A percentile compares a stretch with the other conserved stretches of the same genome.
phyloP scores from a whole-genome alignment of 108 stramenopile species.

The Nitzschia putrida region DNA sequence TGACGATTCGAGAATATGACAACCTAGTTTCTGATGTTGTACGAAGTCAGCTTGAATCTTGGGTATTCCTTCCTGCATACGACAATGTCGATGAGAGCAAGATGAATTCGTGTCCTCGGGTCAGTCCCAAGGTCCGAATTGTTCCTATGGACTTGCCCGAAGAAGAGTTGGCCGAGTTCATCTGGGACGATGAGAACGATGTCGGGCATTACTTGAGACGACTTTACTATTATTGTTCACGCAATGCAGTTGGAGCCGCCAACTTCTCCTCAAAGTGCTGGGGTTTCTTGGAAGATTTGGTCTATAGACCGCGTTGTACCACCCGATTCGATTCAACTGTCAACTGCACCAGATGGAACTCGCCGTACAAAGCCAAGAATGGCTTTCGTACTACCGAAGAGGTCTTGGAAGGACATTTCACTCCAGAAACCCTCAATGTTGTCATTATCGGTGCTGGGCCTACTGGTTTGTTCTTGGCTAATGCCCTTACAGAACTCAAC shows the following conservation, averaged over 20 bases:
- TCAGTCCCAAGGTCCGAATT: not conserved
- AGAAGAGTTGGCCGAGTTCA: not conserved
- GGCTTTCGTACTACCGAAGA: not conserved
- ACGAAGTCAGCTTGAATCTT: not conserved
- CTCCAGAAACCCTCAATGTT: slow-evolving; percentile 4
- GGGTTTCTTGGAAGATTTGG: not conserved
- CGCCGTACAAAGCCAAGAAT: not conserved
- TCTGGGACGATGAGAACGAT: slow-evolving; percentile 7
- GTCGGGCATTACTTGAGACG: not conserved
- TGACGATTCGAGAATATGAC: too few relatives aligned
- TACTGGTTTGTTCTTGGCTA: slow-evolving; percentile 20
- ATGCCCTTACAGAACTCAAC: not conserved
- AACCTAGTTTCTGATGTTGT: too few relatives aligned
- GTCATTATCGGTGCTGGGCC: slow-evolving; percentile 22
- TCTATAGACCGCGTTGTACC: slow-evolving; percentile 1
- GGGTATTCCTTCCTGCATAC: not conserved
- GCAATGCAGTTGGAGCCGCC: too few relatives aligned
- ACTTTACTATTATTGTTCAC: not conserved
- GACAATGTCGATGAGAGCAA: not conserved
- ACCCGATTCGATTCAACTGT: slow-evolving; percentile 1
- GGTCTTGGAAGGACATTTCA: not conserved
- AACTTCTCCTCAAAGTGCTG: not conserved
- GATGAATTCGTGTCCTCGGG: slow-evolving; percentile 1
- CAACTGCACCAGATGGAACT: too few relatives aligned
- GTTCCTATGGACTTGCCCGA: not conserved